Evolutionary conservation across 805 yeast species (phyloP).

Genomic region (Sporopachydermia quercuum): DNA sequence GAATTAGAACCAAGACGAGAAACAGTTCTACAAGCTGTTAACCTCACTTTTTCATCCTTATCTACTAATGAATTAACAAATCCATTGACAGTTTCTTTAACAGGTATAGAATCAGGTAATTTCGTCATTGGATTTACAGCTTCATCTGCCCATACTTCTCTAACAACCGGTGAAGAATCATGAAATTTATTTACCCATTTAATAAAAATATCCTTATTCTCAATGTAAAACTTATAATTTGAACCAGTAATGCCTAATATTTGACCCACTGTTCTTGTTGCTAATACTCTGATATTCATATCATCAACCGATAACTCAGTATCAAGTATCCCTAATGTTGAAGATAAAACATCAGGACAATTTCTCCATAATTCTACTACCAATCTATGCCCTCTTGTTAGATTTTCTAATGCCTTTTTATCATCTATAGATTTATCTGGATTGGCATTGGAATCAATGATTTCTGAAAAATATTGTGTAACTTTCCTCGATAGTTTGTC

Average conservation of each 20-base stretch:
- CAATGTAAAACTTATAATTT: slow-evolving; percentile 39
- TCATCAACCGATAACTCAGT: slow-evolving; percentile 62
- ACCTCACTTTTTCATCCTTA: slow-evolving; percentile 58
- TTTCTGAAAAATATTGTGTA: slow-evolving; percentile 69
- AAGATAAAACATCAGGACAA: slow-evolving; percentile 57
- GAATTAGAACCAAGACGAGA: slow-evolving; percentile 29
- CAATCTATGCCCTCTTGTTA: slow-evolving; percentile 48
- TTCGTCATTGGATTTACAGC: slow-evolving; percentile 30
- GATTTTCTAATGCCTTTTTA: slow-evolving; percentile 21
- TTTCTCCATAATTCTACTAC: slow-evolving; percentile 59
- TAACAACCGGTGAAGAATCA: slow-evolving; percentile 49
- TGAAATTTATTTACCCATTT: slow-evolving; percentile 64
- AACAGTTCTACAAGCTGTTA: slow-evolving; percentile 39
- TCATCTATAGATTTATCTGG: slow-evolving; percentile 14
- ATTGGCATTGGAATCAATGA: slow-evolving; percentile 22
- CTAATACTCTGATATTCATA: slow-evolving; percentile 42
- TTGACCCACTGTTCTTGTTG: slow-evolving; percentile 60
- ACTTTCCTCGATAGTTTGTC: slow-evolving; percentile 65
- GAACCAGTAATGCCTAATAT: slow-evolving; percentile 37
- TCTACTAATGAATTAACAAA: slow-evolving; percentile 58
- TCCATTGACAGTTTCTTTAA: slow-evolving; percentile 35
- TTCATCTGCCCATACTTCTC: slow-evolving; percentile 57
- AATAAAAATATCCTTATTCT: slow-evolving; percentile 45
- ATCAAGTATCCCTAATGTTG: slow-evolving; percentile 66
- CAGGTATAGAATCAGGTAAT: slow-evolving; percentile 25